Percentiles rank a stretch among this genome's conserved stretches.
Conservation (phyloP, 192 early-diverging fungal species). For the Podila horticola region DNA sequence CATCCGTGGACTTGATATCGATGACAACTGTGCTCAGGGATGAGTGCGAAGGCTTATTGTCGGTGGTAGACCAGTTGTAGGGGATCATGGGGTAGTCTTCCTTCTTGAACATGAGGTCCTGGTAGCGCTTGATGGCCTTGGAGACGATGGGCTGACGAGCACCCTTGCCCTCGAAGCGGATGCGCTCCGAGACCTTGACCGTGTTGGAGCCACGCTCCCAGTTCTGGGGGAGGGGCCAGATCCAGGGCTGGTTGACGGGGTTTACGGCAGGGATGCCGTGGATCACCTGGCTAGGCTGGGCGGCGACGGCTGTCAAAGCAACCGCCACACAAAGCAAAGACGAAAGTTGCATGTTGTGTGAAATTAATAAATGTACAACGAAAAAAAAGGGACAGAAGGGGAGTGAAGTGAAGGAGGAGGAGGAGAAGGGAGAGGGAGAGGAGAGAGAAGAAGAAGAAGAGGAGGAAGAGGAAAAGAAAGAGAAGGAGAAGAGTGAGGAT, state of each 20-base stretch:
- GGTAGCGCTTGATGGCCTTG: conserved; percentile 61
- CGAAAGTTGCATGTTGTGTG: conserved; percentile 4
- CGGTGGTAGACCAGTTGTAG: conserved; percentile 58
- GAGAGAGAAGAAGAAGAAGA: not conserved
- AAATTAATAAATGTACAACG: not conserved
- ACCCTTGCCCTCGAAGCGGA: conserved; percentile 27
- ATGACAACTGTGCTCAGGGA: conserved; percentile 48
- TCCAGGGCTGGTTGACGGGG: conserved; percentile 51
- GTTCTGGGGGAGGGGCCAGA: conserved; percentile 56
- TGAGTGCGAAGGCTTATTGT: conserved; percentile 16
- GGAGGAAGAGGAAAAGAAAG: no score
- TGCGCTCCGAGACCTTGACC: conserved; percentile 24
- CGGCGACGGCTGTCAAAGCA: conserved; percentile 16
- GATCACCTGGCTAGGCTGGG: conserved; percentile 8
- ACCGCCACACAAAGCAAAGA: conserved; percentile 19
- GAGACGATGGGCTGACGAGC: conserved; percentile 49
- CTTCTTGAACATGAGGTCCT: conserved; percentile 53
- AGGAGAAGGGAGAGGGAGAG: not conserved
- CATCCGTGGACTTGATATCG: conserved; percentile 49
- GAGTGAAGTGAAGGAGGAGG: not conserved
- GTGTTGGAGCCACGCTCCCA: conserved; percentile 45
- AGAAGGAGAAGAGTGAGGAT: no score
- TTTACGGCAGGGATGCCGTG: conserved; percentile 39
- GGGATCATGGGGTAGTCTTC: conserved; percentile 62
- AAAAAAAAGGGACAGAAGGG: not conserved